Evolutionary conservation across 495 filamentous ascomycete species (phyloP), one percentile per base, ranked within the genome.

Genomic region (Neurospora sp.): DNA sequence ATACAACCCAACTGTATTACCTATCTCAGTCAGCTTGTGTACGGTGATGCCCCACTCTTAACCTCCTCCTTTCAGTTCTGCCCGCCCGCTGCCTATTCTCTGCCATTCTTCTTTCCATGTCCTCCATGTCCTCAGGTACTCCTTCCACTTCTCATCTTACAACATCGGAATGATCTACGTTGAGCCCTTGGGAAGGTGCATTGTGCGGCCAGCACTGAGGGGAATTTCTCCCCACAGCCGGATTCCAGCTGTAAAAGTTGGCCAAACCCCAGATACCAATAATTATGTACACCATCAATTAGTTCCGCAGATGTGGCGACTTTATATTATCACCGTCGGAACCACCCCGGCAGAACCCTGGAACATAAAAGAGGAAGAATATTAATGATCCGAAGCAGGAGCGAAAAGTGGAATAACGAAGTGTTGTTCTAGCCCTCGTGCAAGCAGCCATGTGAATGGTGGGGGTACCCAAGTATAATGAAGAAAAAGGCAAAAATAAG

Each of bases 241-340:
- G 75, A 75, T 88, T 88, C 79, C 79, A 84, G 71, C 71, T 54
- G 10, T 75, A 76, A 71, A 87, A 78, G 7, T 83, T 59, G 11
- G 75, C 74, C 19, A 21, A 45, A 45, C 43, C 43, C 43, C 21
- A 45, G 43, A 45, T 48, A 48, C 43, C n/a, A 21, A 4, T n/a
- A 48, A 11, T 13, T 5, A 24, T 48, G n/a, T 48, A 48, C 4
- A 48, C 43, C n/a, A 48, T 48, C 43, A 48, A 48, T 10, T 48
- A n/a, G 43, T 3, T 48, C 9, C 43, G 43, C 43, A 48, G 43
- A 48, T 48, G 5, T 48, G n/a, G 4, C 43, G 9, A 2, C 43
- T 48, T 48, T 43, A 9, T 48, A 5, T 24, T 24, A 11, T 24
- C n/a, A 21, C 19, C 19, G 43, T 5, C 43, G 43, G 43, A 48